Evolutionary conservation across 306 rosid species (phyloP), one percentile per base, ranked within the genome.

Genomic region (Fagus crenata): DNA sequence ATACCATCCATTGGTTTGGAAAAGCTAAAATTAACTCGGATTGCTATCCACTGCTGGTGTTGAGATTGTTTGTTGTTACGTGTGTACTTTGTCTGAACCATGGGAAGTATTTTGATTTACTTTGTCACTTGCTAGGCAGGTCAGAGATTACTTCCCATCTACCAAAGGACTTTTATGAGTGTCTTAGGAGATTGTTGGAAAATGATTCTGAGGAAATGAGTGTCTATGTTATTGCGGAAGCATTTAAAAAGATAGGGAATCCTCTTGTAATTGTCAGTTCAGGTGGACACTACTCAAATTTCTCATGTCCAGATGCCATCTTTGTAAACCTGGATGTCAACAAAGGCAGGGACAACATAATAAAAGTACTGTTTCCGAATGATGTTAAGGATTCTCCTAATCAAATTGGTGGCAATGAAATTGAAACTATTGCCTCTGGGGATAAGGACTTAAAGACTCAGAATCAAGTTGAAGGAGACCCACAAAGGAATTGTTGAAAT

Each of bases 11-110:
- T 2, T 92, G 97, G 97, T 80, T 84, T 12, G 17, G 1, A 41
- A 77, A 36, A 51, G 81, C 87, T 4, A 12, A 75, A 3, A 0
- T 56, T 18, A 7, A 53, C 1, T 77, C 7, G 2, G 69, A 78
- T n/a, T 41, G 68, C 55, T 79, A 85, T 37, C 78, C 87, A 0
- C 40, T 42, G 39, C 77, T 92, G 31, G 74, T 92, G 49, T 18
- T 79, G 71, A 81, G 93, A 63, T 77, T 85, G 78, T 77, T 89
- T 32, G 67, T 68, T 49, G 69, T 77, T 0, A 3, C 83, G n/a
- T 90, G 93, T 43, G 68, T 89, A 83, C 86, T 90, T 73, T 11
- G 75, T 59, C 65, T 83, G 37, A 80, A 77, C 81, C 81, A 89
- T 18, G 86, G 71, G 1, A 32, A 13, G n/a, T 68, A 78, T 76